Evolutionary conservation across 78 protist genomes (phyloP).

Genomic region (Planoprotostelium fungivorum): DNA sequence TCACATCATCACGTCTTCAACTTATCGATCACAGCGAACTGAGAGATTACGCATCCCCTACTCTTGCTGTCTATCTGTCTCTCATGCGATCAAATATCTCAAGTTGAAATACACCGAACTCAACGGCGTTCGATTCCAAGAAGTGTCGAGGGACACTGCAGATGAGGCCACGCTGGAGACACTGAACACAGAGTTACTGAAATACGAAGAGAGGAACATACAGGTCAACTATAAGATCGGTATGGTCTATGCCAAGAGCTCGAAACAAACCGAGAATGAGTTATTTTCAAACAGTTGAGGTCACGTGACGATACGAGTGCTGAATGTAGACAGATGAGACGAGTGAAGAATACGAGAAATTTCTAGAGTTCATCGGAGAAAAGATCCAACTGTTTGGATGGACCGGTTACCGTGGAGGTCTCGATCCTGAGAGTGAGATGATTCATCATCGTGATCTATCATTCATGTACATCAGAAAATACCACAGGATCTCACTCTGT

Average conservation of each 20-base stretch:
- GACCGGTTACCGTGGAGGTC: slow-evolving; percentile 54
- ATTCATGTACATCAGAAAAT: background rate
- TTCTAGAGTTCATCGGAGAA: slow-evolving; percentile 62
- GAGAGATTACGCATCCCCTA: background rate
- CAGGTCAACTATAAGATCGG: slow-evolving; percentile 43
- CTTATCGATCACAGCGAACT: background rate
- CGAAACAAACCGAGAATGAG: slow-evolving; percentile 51
- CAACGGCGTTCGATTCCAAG: background rate
- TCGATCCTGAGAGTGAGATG: slow-evolving; percentile 52
- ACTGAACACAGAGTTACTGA: background rate
- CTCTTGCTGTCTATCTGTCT: background rate
- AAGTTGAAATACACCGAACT: background rate
- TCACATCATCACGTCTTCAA: too few relatives aligned
- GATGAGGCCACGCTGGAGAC: background rate
- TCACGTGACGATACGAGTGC: too few relatives aligned
- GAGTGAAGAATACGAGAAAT: slow-evolving; percentile 33
- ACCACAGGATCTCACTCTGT: background rate
- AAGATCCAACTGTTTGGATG: slow-evolving; percentile 31
- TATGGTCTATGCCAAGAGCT: slow-evolving; percentile 36
- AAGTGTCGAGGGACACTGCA: background rate
- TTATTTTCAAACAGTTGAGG: slow-evolving; percentile 36
- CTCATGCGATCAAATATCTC: background rate
- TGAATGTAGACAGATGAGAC: background rate
- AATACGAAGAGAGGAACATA: background rate
- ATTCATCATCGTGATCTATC: background rate